Conservation (phyloP, 2,329 filamentous ascomycete genomes). For the Pseudopithomyces maydicus region DNA sequence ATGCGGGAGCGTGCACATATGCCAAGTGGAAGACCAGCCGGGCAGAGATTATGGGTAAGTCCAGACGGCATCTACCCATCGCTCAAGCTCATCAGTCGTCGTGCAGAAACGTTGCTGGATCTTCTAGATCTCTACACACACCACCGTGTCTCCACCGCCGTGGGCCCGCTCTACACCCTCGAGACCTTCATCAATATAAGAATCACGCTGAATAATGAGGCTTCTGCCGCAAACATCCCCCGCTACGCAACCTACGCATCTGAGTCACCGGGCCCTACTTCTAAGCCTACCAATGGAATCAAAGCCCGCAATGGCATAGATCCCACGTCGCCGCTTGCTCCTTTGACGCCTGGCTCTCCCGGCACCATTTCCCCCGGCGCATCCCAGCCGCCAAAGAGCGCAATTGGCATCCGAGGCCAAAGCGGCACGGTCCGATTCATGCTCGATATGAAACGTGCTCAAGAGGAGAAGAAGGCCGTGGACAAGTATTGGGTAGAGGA, state of each 20-base stretch:
- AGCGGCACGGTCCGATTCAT: slow-evolving; percentile 89
- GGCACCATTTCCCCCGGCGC: slow-evolving; percentile 48
- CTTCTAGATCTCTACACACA: slow-evolving; percentile 92
- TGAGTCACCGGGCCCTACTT: slow-evolving; percentile 25
- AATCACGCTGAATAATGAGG: slow-evolving; percentile 83
- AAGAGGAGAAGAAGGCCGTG: slow-evolving; percentile 71
- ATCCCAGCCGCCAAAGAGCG: slow-evolving; percentile 41
- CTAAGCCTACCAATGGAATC: slow-evolving; percentile 27
- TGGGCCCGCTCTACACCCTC: slow-evolving; percentile 74
- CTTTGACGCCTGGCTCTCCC: slow-evolving; percentile 53
- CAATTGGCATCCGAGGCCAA: slow-evolving; percentile 48
- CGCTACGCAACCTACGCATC: slow-evolving; percentile 61
- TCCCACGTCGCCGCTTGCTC: slow-evolving; percentile 39
- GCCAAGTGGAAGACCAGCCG: slow-evolving; percentile 50
- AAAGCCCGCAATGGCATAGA: slow-evolving; percentile 43
- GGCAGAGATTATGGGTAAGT: slow-evolving; percentile 52
- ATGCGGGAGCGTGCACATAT: slow-evolving; percentile 54
- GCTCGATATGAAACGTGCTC: slow-evolving; percentile 77
- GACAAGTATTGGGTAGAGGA: slow-evolving; percentile 72
- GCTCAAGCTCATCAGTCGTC: slow-evolving; percentile 5
- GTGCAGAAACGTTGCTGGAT: slow-evolving; percentile 83
- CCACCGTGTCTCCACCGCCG: slow-evolving; percentile 73
- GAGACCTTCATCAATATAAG: slow-evolving; percentile 84
- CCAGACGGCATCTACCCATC: neutral
- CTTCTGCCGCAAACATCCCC: slow-evolving; percentile 64